Conservation (phyloP, 2,329 filamentous ascomycete species). For the Beauveria rudraprayagi region DNA sequence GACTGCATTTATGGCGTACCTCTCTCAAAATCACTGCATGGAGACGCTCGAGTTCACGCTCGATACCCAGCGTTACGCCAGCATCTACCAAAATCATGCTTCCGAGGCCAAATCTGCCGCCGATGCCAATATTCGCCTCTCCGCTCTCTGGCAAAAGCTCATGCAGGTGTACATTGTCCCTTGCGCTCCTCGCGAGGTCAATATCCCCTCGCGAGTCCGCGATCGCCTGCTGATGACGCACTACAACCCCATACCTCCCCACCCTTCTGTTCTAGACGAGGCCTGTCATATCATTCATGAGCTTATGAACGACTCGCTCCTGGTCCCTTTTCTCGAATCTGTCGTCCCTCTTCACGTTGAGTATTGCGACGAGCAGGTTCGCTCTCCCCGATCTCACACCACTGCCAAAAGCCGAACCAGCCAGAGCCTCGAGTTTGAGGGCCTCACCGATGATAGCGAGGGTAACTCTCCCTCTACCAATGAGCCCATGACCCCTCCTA, state of each 20-base stretch:
- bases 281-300: slow-evolving; percentile 87
- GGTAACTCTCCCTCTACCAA: slow-evolving; percentile 46
- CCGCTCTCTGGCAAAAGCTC: slow-evolving; percentile 77
- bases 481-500: slow-evolving; percentile 68
- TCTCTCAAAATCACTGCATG: slow-evolving; percentile 93
- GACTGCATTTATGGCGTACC: slow-evolving; percentile 88
- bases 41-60: slow-evolving; percentile 96
- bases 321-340: slow-evolving; percentile 82
- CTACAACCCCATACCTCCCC: slow-evolving; percentile 54
- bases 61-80: slow-evolving; percentile 78
- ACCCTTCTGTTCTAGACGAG: slow-evolving; percentile 68
- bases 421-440: slow-evolving; percentile 40
- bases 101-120: slow-evolving; percentile 29
- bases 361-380: slow-evolving; percentile 28
- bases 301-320: slow-evolving; percentile 92
- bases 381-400: slow-evolving; percentile 40
- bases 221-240: slow-evolving; percentile 62
- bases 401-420: slow-evolving; percentile 33
- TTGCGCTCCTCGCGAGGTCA: slow-evolving; percentile 79
- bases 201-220: slow-evolving; percentile 77
- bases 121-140: slow-evolving; percentile 56
- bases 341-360: slow-evolving; percentile 33
- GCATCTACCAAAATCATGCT: slow-evolving; percentile 42
- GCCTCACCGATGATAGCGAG: slow-evolving; percentile 57
- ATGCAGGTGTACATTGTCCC: slow-evolving; percentile 85